Percentiles rank a stretch among this genome's conserved stretches.
These are phyloP conservation scores for Strobilomyces dryophilus DNA, from an alignment of 768 basidiomycete species.

Conservation along the genomic window DNA sequence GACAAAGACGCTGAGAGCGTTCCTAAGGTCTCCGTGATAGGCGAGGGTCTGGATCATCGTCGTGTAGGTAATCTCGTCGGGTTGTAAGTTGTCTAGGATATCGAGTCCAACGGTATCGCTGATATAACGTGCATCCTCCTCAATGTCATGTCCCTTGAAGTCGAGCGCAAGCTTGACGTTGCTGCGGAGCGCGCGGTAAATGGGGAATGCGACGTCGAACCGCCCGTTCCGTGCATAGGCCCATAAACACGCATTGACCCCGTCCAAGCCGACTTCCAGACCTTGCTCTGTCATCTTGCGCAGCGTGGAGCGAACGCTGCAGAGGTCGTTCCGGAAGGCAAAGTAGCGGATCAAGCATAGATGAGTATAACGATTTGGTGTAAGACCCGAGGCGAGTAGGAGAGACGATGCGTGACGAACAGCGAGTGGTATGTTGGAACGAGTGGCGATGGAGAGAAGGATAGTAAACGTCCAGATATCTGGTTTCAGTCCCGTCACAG, in stretches of 20 bases:
- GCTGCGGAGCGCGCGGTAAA: constrained; percentile 64
- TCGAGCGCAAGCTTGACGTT: constrained; percentile 39
- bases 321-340: constrained; percentile 41
- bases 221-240: constrained; percentile 54
- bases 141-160: constrained; percentile 33
- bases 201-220: constrained; percentile 50
- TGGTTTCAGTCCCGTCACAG: constrained; percentile 33
- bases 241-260: constrained; percentile 68
- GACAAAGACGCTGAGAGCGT: constrained; percentile 52
- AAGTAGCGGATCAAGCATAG: constrained; percentile 58
- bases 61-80: constrained; percentile 66
- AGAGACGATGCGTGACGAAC: constrained; percentile 53
- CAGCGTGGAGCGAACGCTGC: constrained; percentile 53
- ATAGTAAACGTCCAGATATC: constrained; percentile 70
- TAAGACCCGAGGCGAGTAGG: constrained; percentile 48
- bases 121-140: constrained; percentile 37
- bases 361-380: constrained; percentile 60
- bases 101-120: constrained; percentile 41
- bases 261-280: constrained; percentile 56
- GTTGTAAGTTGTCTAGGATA: constrained; percentile 41
- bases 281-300: constrained; percentile 47
- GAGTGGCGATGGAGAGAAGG: constrained; percentile 58
- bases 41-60: constrained; percentile 65
- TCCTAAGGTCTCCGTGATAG: constrained; percentile 62
- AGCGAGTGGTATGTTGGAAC: constrained; percentile 40